A percentile compares a stretch with the other conserved stretches of the same genome.
These are phyloP conservation scores for Quercus ilex DNA, from an alignment of 306 rosid genomes.

Conservation along the genomic window DNA sequence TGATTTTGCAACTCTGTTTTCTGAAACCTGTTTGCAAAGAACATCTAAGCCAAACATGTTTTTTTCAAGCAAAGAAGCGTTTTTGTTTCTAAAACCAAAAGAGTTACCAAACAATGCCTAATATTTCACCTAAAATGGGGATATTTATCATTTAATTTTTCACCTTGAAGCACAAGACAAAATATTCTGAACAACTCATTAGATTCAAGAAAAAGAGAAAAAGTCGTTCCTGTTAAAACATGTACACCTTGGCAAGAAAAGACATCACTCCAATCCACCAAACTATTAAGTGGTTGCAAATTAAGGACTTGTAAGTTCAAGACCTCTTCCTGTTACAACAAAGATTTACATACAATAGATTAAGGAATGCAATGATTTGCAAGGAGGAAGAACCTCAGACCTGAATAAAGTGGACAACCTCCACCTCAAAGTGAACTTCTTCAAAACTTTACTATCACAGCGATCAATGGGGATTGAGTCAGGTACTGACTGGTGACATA, in stretches of 20 bases:
- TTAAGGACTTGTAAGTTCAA: slow-evolving; percentile 1
- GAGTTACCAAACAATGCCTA: background rate
- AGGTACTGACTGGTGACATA: slow-evolving; percentile 69
- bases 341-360: background rate
- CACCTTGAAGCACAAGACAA: background rate
- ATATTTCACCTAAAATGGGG: background rate
- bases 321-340: background rate
- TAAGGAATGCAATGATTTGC: slow-evolving; percentile 13
- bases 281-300: background rate
- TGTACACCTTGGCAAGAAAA: background rate
- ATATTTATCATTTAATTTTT: background rate
- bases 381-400: slow-evolving; percentile 41
- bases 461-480: slow-evolving; percentile 68
- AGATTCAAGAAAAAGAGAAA: background rate
- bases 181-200: background rate
- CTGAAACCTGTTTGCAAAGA: too few relatives aligned
- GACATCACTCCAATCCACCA: background rate
- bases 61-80: too few relatives aligned
- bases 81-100: too few relatives aligned
- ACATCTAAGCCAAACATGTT: too few relatives aligned
- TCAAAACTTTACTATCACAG: slow-evolving; percentile 58
- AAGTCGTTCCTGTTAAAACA: background rate
- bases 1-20: too few relatives aligned
- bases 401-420: slow-evolving; percentile 89
- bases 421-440: slow-evolving; percentile 89